Conservation (phyloP, 2,329 filamentous ascomycete species). For the Metarhizium album region DNA sequence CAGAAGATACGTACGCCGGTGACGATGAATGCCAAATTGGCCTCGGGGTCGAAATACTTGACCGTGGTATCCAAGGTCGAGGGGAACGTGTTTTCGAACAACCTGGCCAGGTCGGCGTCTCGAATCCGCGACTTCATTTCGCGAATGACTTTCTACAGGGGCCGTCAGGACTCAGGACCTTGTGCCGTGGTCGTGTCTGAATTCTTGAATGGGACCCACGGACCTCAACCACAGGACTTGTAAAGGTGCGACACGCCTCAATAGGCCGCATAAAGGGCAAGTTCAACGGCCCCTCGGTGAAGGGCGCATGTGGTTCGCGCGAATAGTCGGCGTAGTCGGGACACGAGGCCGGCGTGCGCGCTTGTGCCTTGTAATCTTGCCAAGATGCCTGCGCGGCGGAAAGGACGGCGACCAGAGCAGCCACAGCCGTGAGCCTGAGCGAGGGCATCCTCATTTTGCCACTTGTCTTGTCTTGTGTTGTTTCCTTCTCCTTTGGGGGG, state of each 20-base stretch:
- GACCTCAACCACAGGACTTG: conserved; percentile 17
- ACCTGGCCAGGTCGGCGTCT: conserved; percentile 57
- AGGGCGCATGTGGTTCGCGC: conserved; percentile 13
- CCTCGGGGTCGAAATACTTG: conserved; percentile 58
- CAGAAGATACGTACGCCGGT: conserved; percentile 59
- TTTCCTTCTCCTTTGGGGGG: too few species aligned
- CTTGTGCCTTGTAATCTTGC: not conserved
- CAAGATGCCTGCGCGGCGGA: not conserved
- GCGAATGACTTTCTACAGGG: conserved; percentile 14
- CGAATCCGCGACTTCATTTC: conserved; percentile 29
- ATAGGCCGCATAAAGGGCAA: conserved; percentile 18
- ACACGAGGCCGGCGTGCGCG: conserved; percentile 13
- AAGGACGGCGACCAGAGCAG: not conserved
- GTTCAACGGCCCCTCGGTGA: conserved; percentile 11
- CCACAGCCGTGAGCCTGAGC: not conserved
- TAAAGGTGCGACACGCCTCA: conserved; percentile 17
- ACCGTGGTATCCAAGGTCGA: conserved; percentile 78
- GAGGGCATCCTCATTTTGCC: not conserved
- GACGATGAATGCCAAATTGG: conserved; percentile 64
- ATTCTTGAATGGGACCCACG: not conserved
- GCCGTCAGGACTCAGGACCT: not conserved
- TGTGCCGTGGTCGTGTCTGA: too few species aligned
- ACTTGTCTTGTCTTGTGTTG: too few species aligned
- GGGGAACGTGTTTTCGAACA: conserved; percentile 77
- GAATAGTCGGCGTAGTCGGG: conserved; percentile 15